phyloP scores from a whole-genome alignment of 2,329 filamentous ascomycete genomes.

The Ramularia collo-cygni region DNA sequence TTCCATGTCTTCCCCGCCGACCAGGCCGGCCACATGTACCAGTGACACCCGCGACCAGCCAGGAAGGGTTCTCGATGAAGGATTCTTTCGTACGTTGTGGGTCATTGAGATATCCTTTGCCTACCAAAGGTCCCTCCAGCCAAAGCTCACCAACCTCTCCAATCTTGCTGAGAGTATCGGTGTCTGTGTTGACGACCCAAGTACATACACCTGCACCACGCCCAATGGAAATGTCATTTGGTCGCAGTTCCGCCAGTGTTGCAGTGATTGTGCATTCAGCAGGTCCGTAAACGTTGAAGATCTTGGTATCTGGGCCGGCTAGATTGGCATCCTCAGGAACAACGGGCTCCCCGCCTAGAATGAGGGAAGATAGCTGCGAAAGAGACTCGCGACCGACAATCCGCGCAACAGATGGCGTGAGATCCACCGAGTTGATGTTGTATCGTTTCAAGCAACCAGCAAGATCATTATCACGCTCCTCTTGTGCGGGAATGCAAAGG shows the following conservation, averaged over 20 bases:
- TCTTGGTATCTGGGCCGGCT: neutral
- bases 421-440: neutral
- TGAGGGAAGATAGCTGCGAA: neutral
- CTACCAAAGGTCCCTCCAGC: slow-evolving; percentile 40
- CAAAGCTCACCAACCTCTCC: slow-evolving; percentile 43
- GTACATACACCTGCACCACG: neutral
- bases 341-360: neutral
- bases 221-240: too few relatives aligned
- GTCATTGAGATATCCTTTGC: slow-evolving; percentile 36
- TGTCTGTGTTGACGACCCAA: slow-evolving; percentile 11
- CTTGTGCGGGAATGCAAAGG: neutral
- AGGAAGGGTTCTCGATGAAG: slow-evolving; percentile 26
- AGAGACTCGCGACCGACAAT: neutral
- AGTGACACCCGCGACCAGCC: slow-evolving; percentile 8
- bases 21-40: too few relatives aligned
- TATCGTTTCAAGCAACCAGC: neutral
- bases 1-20: slow-evolving; percentile 1
- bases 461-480: neutral
- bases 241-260: neutral
- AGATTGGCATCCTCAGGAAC: neutral
- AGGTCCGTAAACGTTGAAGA: neutral
- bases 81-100: slow-evolving; percentile 22
- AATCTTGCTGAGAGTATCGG: slow-evolving; percentile 30
- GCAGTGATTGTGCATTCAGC: neutral
- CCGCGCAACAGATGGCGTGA: neutral